These are phyloP conservation scores for Pinus albicaulis DNA, from an alignment of 75 land plant genomes.

Conservation along the genomic window DNA sequence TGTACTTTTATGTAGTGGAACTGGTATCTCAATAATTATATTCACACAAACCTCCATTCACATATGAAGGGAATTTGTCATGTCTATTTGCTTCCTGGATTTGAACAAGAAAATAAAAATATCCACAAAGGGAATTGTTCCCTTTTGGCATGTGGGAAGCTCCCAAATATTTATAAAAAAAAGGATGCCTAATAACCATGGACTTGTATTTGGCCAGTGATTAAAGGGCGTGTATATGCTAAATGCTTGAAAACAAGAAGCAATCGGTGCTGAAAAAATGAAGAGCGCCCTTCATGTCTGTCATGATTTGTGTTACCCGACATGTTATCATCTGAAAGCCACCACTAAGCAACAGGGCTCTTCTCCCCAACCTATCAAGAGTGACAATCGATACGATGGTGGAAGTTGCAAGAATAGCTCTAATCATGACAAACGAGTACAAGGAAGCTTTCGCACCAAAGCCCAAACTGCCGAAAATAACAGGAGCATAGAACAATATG, in stretches of 20 bases:
- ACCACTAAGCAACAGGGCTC: constrained; percentile 64
- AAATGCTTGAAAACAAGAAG: no score
- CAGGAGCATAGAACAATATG: constrained; percentile 87
- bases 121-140: no score
- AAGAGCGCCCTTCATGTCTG: constrained; percentile 16
- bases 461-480: constrained; percentile 78
- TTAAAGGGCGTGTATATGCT: neutral
- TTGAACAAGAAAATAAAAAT: no score
- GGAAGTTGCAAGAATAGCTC: constrained; percentile 49
- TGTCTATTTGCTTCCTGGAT: neutral
- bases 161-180: constrained; percentile 12
- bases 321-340: constrained; percentile 73
- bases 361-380: constrained; percentile 69
- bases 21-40: no score
- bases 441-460: constrained; percentile 64
- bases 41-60: no score
- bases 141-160: neutral
- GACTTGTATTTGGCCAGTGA: neutral
- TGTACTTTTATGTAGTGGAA: no score
- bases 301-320: constrained; percentile 46
- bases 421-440: constrained; percentile 59
- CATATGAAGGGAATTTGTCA: no score
- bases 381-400: constrained; percentile 54
- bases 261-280: no score
- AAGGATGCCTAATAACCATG: neutral